Evolutionary conservation across 2,329 filamentous ascomycete genomes (phyloP).

Genomic region (Diplodia mutila): DNA sequence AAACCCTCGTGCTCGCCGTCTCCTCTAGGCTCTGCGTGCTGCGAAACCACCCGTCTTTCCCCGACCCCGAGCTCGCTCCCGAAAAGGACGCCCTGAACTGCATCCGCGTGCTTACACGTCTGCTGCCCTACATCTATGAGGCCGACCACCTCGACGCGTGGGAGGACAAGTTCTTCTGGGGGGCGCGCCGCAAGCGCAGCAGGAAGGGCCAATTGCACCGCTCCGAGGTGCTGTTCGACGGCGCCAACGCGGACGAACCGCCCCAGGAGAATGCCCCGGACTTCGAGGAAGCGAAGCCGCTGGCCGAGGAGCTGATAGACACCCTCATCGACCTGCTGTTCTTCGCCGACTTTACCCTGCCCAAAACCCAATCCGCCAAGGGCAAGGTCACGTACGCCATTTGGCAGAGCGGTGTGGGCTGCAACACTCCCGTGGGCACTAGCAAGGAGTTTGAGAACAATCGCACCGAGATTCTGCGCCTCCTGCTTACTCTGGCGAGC

Average conservation of each 20-base stretch:
- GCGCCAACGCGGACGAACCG: constrained; percentile 60
- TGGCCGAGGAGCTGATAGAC: constrained; percentile 92
- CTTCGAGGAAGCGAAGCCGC: constrained; percentile 80
- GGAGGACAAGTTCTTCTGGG: constrained; percentile 96
- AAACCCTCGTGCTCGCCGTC: constrained; percentile 82
- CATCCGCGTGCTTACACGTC: constrained; percentile 83
- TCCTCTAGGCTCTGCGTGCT: constrained; percentile 81
- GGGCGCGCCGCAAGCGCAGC: constrained; percentile 66
- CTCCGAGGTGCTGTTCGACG: constrained; percentile 82
- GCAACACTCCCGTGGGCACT: constrained; percentile 83
- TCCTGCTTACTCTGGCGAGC: constrained; percentile 83
- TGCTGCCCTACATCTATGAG: constrained; percentile 92
- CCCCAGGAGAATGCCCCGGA: constrained; percentile 58
- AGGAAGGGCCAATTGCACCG: constrained; percentile 51
- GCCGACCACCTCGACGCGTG: constrained; percentile 78
- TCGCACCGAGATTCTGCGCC: constrained; percentile 82
- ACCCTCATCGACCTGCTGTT: constrained; percentile 88
- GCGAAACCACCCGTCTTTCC: constrained; percentile 88
- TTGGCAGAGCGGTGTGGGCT: constrained; percentile 97
- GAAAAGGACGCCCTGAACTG: constrained; percentile 94
- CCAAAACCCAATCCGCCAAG: constrained; percentile 70
- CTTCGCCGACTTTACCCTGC: constrained; percentile 86
- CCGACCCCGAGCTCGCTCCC: constrained; percentile 78
- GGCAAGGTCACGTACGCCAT: constrained; percentile 89
- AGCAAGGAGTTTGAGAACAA: constrained; percentile 94